Percentiles rank a stretch among this genome's conserved stretches.
phyloP scores from a whole-genome alignment of 176 grass and related monocot species.

The Lolium perenne region DNA sequence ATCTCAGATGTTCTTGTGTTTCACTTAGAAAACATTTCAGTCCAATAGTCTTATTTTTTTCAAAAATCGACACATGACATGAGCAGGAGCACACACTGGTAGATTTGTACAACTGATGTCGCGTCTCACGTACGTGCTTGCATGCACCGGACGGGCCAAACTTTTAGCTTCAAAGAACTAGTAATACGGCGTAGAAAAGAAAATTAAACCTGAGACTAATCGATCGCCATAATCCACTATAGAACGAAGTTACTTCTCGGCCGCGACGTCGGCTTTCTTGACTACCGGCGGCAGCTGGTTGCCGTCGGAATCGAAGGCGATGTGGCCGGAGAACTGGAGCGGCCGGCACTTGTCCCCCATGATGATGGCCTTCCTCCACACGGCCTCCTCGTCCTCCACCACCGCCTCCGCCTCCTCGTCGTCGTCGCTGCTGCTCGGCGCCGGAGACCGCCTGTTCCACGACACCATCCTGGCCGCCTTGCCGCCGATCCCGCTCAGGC shows the following conservation, averaged over 20 bases:
- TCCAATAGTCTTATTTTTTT: no score
- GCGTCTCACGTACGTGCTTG: neutral
- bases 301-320: constrained; percentile 53
- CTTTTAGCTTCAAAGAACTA: neutral
- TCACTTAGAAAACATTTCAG: no score
- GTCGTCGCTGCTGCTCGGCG: neutral
- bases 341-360: constrained; percentile 76
- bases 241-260: neutral
- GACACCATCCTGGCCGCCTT: constrained; percentile 59
- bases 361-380: constrained; percentile 70
- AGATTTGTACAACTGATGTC: no score
- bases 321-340: constrained; percentile 55
- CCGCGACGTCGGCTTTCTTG: neutral
- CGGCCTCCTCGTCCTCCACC: constrained; percentile 7
- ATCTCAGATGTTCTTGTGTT: no score
- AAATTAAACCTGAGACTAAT: neutral
- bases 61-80: neutral
- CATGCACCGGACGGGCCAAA: neutral
- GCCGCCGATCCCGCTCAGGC: constrained; percentile 47
- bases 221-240: neutral
- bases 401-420: neutral
- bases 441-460: constrained; percentile 30
- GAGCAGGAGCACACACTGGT: neutral
- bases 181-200: neutral
- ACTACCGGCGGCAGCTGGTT: constrained; percentile 15